These are phyloP conservation scores for Corynespora cassiicola DNA, from an alignment of 2,329 filamentous ascomycete species.

Conservation along the genomic window DNA sequence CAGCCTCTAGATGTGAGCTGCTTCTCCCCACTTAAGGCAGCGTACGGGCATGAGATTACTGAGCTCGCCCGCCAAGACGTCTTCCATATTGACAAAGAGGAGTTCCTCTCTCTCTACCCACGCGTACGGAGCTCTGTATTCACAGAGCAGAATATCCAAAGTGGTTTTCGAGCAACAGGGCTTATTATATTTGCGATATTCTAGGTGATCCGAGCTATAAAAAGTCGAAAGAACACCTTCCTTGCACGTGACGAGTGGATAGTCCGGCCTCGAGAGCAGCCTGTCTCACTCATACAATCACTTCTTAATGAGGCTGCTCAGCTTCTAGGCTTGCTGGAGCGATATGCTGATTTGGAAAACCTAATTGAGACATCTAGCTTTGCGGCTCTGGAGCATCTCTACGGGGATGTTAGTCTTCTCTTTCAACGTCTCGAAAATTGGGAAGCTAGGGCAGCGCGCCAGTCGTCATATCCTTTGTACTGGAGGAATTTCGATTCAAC, in stretches of 20 bases:
- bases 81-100: slow-evolving; percentile 27
- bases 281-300: slow-evolving; percentile 8
- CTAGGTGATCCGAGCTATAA: slow-evolving; percentile 9
- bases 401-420: slow-evolving; percentile 1
- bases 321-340: slow-evolving; percentile 8
- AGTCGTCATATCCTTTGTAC: slow-evolving; percentile 2
- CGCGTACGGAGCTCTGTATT: no score
- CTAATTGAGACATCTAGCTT: background rate
- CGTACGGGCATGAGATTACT: slow-evolving; percentile 37
- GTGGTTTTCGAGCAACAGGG: no score
- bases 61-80: slow-evolving; percentile 30
- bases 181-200: no score
- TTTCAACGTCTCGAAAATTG: slow-evolving; percentile 6
- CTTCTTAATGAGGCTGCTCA: slow-evolving; percentile 6
- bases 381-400: slow-evolving; percentile 4
- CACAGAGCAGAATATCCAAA: no score
- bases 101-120: no score
- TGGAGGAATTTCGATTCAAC: slow-evolving; percentile 7
- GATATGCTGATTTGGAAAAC: slow-evolving; percentile 4
- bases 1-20: slow-evolving; percentile 48
- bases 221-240: slow-evolving; percentile 4
- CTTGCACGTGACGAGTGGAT: slow-evolving; percentile 11
- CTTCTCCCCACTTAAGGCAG: slow-evolving; percentile 43
- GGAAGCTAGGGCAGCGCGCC: slow-evolving; percentile 3
- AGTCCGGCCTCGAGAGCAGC: slow-evolving; percentile 1